These are phyloP conservation scores for Solidago caesia DNA, from an alignment of 129 eudicot species.

Conservation along the genomic window DNA sequence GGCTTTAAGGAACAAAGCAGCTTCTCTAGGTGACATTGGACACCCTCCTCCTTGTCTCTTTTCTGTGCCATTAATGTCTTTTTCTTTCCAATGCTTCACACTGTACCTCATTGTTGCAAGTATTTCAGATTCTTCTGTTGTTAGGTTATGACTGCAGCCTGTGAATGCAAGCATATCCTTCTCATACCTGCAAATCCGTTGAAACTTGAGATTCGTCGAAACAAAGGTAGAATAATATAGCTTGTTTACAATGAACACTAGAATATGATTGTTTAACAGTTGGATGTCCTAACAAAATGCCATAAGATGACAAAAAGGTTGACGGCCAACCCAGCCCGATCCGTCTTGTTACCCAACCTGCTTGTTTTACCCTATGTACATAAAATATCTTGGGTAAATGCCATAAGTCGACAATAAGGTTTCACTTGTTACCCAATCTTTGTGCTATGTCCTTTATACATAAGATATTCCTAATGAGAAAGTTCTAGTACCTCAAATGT, in stretches of 20 bases:
- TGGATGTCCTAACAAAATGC: too few relatives aligned
- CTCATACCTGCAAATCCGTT: conserved; percentile 45
- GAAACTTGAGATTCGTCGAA: not conserved
- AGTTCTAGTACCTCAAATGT: conserved; percentile 60
- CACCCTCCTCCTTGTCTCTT: conserved; percentile 75
- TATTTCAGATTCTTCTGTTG: conserved; percentile 54
- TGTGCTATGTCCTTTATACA: not conserved
- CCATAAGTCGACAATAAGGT: not conserved
- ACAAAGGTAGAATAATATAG: not conserved
- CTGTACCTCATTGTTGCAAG: conserved; percentile 70
- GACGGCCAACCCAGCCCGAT: too few relatives aligned
- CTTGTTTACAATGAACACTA: not conserved
- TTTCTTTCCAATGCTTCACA: conserved; percentile 94
- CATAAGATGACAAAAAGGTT: too few relatives aligned
- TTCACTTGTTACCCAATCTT: not conserved
- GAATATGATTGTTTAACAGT: too few relatives aligned
- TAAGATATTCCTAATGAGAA: not conserved
- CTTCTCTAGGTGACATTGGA: conserved; percentile 97
- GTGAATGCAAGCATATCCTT: conserved; percentile 98
- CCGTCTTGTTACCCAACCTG: too few relatives aligned
- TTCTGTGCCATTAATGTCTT: conserved; percentile 72
- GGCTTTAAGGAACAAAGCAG: conserved; percentile 86
- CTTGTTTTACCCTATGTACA: too few relatives aligned
- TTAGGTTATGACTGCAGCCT: conserved; percentile 86
- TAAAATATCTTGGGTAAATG: too few relatives aligned